A percentile compares a stretch with the other conserved stretches of the same genome.
Evolutionary conservation across 2,329 filamentous ascomycete species (phyloP).

Genomic region (Fusarium decemcellulare): DNA sequence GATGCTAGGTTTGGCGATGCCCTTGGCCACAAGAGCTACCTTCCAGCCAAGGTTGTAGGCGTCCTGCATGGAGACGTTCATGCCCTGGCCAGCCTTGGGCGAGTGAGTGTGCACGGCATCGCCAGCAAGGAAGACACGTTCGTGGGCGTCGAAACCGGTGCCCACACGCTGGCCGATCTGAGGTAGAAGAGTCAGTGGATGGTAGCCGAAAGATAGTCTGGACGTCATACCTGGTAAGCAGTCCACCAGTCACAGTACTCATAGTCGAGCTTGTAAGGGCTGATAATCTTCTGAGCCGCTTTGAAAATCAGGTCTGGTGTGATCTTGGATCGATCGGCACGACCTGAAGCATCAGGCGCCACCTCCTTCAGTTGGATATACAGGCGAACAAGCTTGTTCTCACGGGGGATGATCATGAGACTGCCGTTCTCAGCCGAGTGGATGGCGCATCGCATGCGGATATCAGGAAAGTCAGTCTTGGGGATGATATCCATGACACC

Average conservation of each 20-base stretch:
- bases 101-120: conserved; percentile 72
- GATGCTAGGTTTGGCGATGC: conserved; percentile 58
- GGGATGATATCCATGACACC: conserved; percentile 62
- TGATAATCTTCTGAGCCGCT: conserved; percentile 74
- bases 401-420: conserved; percentile 76
- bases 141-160: conserved; percentile 66
- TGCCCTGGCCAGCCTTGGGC: conserved; percentile 78
- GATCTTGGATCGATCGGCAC: conserved; percentile 70
- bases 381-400: conserved; percentile 73
- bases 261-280: conserved; percentile 77
- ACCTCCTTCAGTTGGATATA: conserved; percentile 74
- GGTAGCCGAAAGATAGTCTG: no score
- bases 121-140: conserved; percentile 78
- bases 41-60: conserved; percentile 70
- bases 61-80: conserved; percentile 82
- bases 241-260: conserved; percentile 65
- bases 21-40: conserved; percentile 62
- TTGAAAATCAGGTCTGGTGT: conserved; percentile 74
- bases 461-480: conserved; percentile 70
- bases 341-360: conserved; percentile 54
- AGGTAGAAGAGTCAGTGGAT: not conserved
- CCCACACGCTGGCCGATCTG: conserved; percentile 74
- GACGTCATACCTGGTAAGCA: conserved; percentile 56
- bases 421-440: conserved; percentile 69
- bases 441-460: conserved; percentile 70